A percentile compares a stretch with the other conserved stretches of the same genome.
Conservation (phyloP, 1,284 basidiomycete genomes). For the Cystobasidiaceae sp. region DNA sequence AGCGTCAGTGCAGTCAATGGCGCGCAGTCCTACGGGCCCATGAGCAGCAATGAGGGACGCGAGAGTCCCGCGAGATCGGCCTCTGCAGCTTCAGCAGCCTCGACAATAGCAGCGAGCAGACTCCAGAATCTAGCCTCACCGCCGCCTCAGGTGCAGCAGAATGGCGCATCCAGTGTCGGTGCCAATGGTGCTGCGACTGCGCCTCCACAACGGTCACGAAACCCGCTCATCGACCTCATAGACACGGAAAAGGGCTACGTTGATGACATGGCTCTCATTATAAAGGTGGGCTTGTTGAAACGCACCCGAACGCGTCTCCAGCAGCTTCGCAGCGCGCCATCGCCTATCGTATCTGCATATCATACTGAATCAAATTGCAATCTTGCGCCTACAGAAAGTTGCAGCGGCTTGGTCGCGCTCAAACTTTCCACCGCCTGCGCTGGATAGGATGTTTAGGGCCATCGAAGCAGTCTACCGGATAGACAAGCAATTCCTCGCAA, state of each 20-base stretch:
- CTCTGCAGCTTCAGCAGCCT: too few relatives aligned
- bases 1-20: too few relatives aligned
- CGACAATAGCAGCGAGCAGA: too few relatives aligned
- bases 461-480: conserved; percentile 88
- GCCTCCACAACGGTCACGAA: conserved; percentile 45
- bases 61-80: too few relatives aligned
- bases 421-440: conserved; percentile 84
- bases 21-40: too few relatives aligned
- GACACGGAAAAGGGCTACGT: conserved; percentile 91
- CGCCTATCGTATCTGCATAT: neutral
- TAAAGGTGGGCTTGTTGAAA: conserved; percentile 62
- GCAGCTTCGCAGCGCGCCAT: too few relatives aligned
- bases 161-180: too few relatives aligned
- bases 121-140: too few relatives aligned
- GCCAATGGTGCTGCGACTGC: conserved; percentile 1
- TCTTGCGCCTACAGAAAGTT: conserved; percentile 62
- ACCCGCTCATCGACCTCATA: conserved; percentile 85
- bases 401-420: conserved; percentile 93
- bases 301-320: too few relatives aligned
- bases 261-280: conserved; percentile 81
- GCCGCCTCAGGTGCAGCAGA: neutral
- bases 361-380: neutral
- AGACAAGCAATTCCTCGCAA: conserved; percentile 71
- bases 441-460: conserved; percentile 90
- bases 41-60: too few relatives aligned